Evolutionary conservation across 352 stramenopile species (phyloP).

Genomic region (Sclerospora graminicola): DNA sequence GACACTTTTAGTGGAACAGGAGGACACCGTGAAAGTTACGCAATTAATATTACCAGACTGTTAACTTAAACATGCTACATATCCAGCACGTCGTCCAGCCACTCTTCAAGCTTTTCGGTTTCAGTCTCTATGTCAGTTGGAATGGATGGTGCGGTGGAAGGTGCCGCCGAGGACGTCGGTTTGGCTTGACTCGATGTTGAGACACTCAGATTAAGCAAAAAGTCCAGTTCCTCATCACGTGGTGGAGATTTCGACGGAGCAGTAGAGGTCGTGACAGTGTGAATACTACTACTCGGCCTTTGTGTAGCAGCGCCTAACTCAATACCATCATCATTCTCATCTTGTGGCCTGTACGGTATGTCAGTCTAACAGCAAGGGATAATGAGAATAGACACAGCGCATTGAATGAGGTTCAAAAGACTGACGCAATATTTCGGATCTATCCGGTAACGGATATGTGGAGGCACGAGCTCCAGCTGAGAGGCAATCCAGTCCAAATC

Average conservation of each 20-base stretch:
- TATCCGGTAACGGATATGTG: slow-evolving; percentile 48
- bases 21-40: too few species aligned
- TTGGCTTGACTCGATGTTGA: slow-evolving; percentile 8
- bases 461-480: slow-evolving; percentile 37
- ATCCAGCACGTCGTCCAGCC: slow-evolving; percentile 57
- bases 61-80: too few species aligned
- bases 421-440: slow-evolving; percentile 70
- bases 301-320: slow-evolving; percentile 3
- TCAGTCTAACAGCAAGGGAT: slow-evolving; percentile 19
- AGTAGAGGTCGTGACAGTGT: background rate
- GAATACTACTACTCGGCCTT: background rate
- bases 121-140: slow-evolving; percentile 7
- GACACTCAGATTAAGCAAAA: slow-evolving; percentile 31
- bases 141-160: background rate
- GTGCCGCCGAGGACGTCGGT: background rate
- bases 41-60: too few species aligned
- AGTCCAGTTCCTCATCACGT: slow-evolving; percentile 26
- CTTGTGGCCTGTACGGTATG: slow-evolving; percentile 26
- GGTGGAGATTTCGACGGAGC: background rate
- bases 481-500: slow-evolving; percentile 60
- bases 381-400: background rate
- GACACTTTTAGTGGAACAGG: too few species aligned
- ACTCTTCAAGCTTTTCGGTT: slow-evolving; percentile 49
- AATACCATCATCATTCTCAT: slow-evolving; percentile 6
- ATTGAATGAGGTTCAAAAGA: background rate